phyloP scores from a whole-genome alignment of 345 rosid genomes.

The Citrus glauca region DNA sequence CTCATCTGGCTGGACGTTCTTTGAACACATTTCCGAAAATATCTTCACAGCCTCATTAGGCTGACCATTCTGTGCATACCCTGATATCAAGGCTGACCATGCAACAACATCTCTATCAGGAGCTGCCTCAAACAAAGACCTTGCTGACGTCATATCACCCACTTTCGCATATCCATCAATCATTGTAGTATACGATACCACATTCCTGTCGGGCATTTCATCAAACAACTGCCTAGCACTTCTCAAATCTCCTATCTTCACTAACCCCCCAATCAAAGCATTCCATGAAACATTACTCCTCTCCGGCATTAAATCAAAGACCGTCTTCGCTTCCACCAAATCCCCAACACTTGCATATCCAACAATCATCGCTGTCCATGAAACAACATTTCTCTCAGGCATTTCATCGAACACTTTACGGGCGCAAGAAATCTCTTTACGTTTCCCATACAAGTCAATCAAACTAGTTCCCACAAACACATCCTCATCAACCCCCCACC shows the following conservation, averaged over 20 bases:
- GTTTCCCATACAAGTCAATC: slow-evolving; percentile 62
- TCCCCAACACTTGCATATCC: slow-evolving; percentile 51
- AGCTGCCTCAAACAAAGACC: slow-evolving; percentile 46
- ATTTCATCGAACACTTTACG: slow-evolving; percentile 60
- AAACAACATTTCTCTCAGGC: slow-evolving; percentile 49
- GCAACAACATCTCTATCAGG: slow-evolving; percentile 43
- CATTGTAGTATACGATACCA: slow-evolving; percentile 37
- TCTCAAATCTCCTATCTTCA: slow-evolving; percentile 44
- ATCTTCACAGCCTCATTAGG: slow-evolving; percentile 45
- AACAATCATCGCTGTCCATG: slow-evolving; percentile 75
- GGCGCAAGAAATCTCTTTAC: slow-evolving; percentile 44
- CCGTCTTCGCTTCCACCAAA: slow-evolving; percentile 40
- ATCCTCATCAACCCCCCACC: slow-evolving; percentile 38
- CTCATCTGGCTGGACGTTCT: slow-evolving; percentile 52
- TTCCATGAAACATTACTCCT: slow-evolving; percentile 61
- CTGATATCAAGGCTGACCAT: slow-evolving; percentile 63
- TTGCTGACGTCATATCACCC: slow-evolving; percentile 45
- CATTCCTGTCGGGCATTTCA: slow-evolving; percentile 36
- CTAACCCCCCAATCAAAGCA: slow-evolving; percentile 49
- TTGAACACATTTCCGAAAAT: slow-evolving; percentile 34
- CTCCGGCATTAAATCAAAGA: slow-evolving; percentile 56
- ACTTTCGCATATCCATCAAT: slow-evolving; percentile 49
- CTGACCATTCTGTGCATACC: slow-evolving; percentile 59
- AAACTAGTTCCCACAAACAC: slow-evolving; percentile 59
- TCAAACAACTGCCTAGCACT: slow-evolving; percentile 36